phyloP scores from a whole-genome alignment of 441 rosid genomes.

The Adansonia grandidieri region DNA sequence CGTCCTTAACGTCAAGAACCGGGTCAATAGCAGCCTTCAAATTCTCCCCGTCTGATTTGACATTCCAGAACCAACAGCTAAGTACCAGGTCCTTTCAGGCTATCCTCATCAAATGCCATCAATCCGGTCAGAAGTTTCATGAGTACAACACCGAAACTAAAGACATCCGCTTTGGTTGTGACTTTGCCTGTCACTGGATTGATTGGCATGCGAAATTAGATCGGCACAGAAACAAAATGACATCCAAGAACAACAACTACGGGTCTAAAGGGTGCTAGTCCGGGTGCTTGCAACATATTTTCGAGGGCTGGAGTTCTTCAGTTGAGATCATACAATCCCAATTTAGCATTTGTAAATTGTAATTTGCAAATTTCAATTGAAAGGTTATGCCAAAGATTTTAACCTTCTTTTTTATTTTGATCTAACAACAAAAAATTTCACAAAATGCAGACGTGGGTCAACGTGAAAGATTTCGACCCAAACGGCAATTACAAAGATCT shows the following conservation, averaged over 20 bases:
- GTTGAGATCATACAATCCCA: not conserved
- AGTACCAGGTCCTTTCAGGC: slow-evolving; percentile 70
- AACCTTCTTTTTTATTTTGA: not conserved
- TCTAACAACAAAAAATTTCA: not conserved
- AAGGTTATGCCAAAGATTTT: not conserved
- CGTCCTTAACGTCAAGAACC: slow-evolving; percentile 52
- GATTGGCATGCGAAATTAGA: slow-evolving; percentile 7
- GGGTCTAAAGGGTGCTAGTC: not conserved
- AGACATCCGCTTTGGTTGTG: slow-evolving; percentile 76
- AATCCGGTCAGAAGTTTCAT: slow-evolving; percentile 75
- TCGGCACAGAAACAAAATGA: slow-evolving; percentile 10
- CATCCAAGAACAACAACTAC: not conserved
- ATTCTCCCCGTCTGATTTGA: slow-evolving; percentile 55
- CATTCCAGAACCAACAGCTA: slow-evolving; percentile 74
- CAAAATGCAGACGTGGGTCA: not conserved
- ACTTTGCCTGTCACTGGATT: slow-evolving; percentile 69
- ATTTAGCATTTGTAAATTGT: not conserved
- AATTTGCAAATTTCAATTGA: not conserved
- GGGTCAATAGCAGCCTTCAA: slow-evolving; percentile 60
- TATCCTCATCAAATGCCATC: slow-evolving; percentile 71
- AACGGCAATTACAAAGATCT: not conserved
- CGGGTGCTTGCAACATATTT: not conserved
- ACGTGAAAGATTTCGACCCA: not conserved
- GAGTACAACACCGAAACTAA: slow-evolving; percentile 73
- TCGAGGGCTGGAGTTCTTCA: not conserved